Base-by-base conservation (phyloP, 768 basidiomycete genomes). In the Podaxis mareebaensis region DNA sequence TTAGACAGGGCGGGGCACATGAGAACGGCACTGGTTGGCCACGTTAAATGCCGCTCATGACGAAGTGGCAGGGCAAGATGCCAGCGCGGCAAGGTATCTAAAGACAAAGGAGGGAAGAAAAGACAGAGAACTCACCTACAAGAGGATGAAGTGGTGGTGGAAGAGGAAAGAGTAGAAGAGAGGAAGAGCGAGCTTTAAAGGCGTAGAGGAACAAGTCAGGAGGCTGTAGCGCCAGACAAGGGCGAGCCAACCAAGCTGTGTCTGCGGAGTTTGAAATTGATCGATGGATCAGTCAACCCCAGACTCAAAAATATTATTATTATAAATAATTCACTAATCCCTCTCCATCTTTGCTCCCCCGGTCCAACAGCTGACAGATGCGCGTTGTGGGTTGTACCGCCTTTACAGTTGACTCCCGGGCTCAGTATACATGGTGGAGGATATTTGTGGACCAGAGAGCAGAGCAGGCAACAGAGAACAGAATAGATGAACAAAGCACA, bases 181-280 rank as follows among this genome's bases (percentile, higher is more conserved):
- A 40, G 56, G 44, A 73, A 64, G 71, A 69, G 70, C 48, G 67
- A 69, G 69, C 67, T 67, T 57, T 69, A 69, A 52, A 63, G 67
- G 70, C 65, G 69, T 67, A 70, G 69, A 62, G 67, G 67, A 73
- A 66, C 67, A 67, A 61, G 60, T 49, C 61, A 62, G 53, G 53
- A 62, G 61, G 44, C 53, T 54, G 61, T 55, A 60, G 72, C 64
- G 67, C 69, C 74, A 76, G 77, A 78, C 79, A 78, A 74, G 73
- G 75, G 76, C 76, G 75, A 33, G 74, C 77, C 75, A 77, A 75
- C 75, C 74, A 76, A 74, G 75, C 73, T 75, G 73, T 83, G 83
- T 76, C 66, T 44, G 69, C 83, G 83, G 83, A 84, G 82, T 78
- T 79, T 79, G 58, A 85, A 81, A 73, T 69, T 57, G 33, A 70